Evolutionary conservation across 1,139 yeast species (phyloP).

Genomic region (Blastobotrys elegans): DNA sequence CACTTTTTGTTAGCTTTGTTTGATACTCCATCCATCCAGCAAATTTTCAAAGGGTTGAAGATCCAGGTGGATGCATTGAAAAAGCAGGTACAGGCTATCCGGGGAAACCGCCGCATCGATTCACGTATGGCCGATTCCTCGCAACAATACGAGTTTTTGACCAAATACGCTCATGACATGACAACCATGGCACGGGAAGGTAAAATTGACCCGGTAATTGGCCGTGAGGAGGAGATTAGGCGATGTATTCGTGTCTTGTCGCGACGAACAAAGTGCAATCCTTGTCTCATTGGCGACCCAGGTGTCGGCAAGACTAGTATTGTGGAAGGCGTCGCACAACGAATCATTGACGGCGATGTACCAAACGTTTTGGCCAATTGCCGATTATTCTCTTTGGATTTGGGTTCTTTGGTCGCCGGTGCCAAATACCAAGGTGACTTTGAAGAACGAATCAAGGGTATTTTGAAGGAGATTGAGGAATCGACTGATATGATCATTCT

Average conservation of each 20-base stretch:
- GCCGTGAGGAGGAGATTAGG: slow-evolving; percentile 97
- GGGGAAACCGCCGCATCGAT: slow-evolving; percentile 91
- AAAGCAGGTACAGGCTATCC: slow-evolving; percentile 72
- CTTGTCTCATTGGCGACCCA: slow-evolving; percentile 96
- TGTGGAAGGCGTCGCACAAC: slow-evolving; percentile 97
- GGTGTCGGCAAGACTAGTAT: slow-evolving; percentile 99
- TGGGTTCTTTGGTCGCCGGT: slow-evolving; percentile 97
- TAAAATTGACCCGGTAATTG: slow-evolving; percentile 95
- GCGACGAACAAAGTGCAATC: slow-evolving; percentile 93
- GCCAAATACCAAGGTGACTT: slow-evolving; percentile 98
- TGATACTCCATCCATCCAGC: slow-evolving; percentile 67
- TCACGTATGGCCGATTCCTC: slow-evolving; percentile 93
- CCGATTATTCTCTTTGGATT: slow-evolving; percentile 77
- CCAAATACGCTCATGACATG: slow-evolving; percentile 86
- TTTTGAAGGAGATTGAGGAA: slow-evolving; percentile 85
- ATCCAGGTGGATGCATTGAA: slow-evolving; percentile 69
- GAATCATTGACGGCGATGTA: slow-evolving; percentile 92
- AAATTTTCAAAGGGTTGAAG: slow-evolving; percentile 68
- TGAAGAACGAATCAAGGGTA: slow-evolving; percentile 97
- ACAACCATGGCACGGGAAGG: slow-evolving; percentile 93
- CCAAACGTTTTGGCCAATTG: slow-evolving; percentile 81
- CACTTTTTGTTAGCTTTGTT: slow-evolving; percentile 81
- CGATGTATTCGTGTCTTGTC: slow-evolving; percentile 91
- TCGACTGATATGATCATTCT: slow-evolving; percentile 80
- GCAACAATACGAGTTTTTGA: slow-evolving; percentile 72